Evolutionary conservation across 305 asterid species (phyloP).

Genomic region (Plantago lanceolata): DNA sequence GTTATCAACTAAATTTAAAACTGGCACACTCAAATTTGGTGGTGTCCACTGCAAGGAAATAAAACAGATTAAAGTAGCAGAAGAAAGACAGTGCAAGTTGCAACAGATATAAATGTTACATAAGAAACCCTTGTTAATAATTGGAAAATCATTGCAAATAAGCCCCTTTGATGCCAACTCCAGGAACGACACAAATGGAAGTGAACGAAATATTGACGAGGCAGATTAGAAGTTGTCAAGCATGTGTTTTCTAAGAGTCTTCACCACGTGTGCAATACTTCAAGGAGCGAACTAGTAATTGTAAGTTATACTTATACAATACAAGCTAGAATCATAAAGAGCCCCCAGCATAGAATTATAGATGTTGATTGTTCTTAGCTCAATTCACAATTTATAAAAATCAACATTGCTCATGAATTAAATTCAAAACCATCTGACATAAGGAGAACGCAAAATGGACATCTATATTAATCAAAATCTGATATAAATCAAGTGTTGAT

Average conservation of each 20-base stretch:
- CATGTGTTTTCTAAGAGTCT: conserved; percentile 18
- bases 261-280: conserved; percentile 7
- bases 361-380: background rate
- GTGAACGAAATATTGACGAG: conserved; percentile 19
- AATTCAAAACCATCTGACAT: too few relatives aligned
- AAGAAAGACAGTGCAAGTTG: conserved; percentile 15
- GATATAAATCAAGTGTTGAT: too few relatives aligned
- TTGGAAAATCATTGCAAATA: background rate
- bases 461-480: too few relatives aligned
- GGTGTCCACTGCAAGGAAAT: conserved; percentile 86
- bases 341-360: too few relatives aligned
- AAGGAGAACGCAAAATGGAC: too few relatives aligned
- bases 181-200: conserved; percentile 10
- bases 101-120: conserved; percentile 13
- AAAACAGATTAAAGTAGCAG: conserved; percentile 26
- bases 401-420: too few relatives aligned
- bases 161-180: conserved; percentile 4
- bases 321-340: background rate
- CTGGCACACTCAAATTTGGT: conserved; percentile 84
- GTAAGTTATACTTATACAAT: conserved; percentile 1
- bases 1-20: conserved; percentile 85
- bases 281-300: background rate
- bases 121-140: conserved; percentile 16
- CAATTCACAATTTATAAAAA: background rate
- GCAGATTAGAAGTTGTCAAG: conserved; percentile 18